Conservation (phyloP, 169 alveolate species). For the Babesia gibsoni region DNA sequence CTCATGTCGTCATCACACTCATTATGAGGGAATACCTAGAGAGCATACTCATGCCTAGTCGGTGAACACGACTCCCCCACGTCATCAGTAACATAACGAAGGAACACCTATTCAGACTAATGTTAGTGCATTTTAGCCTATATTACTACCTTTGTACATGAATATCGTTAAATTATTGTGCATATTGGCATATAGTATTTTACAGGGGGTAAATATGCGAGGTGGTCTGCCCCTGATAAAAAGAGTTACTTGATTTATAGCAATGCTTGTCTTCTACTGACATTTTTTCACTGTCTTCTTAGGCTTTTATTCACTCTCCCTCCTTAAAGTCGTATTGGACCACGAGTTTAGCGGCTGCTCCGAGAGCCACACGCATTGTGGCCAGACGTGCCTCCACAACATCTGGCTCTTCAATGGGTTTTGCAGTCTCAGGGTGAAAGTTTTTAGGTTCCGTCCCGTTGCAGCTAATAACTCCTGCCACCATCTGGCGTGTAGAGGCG, state of each 20-base stretch:
- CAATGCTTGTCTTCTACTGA: too few species aligned
- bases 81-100: too few species aligned
- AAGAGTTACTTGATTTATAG: too few species aligned
- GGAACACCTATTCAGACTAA: too few species aligned
- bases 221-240: too few species aligned
- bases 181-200: too few species aligned
- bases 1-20: constrained; percentile 92
- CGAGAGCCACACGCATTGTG: constrained; percentile 11
- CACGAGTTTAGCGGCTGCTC: constrained; percentile 15
- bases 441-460: constrained; percentile 20
- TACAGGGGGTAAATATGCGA: too few species aligned
- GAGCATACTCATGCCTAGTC: constrained; percentile 26
- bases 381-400: constrained; percentile 7
- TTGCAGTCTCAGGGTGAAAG: constrained; percentile 9
- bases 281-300: too few species aligned
- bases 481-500: constrained; percentile 1
- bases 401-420: constrained; percentile 1
- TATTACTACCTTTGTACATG: too few species aligned
- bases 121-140: too few species aligned
- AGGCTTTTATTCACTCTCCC: too few species aligned
- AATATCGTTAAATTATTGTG: too few species aligned
- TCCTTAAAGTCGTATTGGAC: constrained; percentile 16
- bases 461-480: constrained; percentile 26
- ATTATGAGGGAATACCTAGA: constrained; percentile 82
- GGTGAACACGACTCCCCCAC: background rate